Evolutionary conservation across 495 filamentous ascomycete species (phyloP), one percentile per base, ranked within the genome.

Genomic region (Penicillium flavigenum): DNA sequence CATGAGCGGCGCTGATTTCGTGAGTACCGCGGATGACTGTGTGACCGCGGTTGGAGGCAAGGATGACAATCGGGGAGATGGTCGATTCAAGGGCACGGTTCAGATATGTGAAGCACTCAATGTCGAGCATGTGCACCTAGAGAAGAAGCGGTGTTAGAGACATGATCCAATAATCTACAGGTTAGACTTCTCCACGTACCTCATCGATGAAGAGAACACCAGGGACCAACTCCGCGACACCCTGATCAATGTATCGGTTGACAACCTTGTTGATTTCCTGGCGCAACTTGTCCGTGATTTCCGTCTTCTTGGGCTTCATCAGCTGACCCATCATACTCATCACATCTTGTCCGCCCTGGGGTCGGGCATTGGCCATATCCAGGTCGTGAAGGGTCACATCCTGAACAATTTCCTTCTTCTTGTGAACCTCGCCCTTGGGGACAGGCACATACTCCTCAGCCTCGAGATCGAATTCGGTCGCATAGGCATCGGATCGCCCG

Each of bases 321-420:
- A 98, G 78, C 69, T 98, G 93, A 59, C 93, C 93, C 91, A 98
- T 96, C 94, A 98, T 97, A 72, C 90, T 95, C 92, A 98, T 96
- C 55, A 98, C 92, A 71, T 98, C 94, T 76, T 98, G 94, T 54
- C 94, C 94, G 32, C 94, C 93, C 79, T 96, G 81, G 12, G 94
- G 95, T 56, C 93, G 81, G 11, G 94, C 90, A 64, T 98, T 98
- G 61, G 94, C 94, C 61, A 96, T 91, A 69, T 98, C 94, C 47
- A 98, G 77, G 63, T 98, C 94, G 65, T 98, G 94, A 55, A 98
- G 80, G 32, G 92, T 96, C 55, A 98, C 94, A 67, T 98, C 94
- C 70, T 98, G 94, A n/a, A 98, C 94, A 54, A 98, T 93, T 76
- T 98, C 94, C 79, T 98, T 98, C 83, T 97, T 96, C 81, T 98